Conservation (phyloP, 805 yeast genomes). For the Kuraishia ogatae region DNA sequence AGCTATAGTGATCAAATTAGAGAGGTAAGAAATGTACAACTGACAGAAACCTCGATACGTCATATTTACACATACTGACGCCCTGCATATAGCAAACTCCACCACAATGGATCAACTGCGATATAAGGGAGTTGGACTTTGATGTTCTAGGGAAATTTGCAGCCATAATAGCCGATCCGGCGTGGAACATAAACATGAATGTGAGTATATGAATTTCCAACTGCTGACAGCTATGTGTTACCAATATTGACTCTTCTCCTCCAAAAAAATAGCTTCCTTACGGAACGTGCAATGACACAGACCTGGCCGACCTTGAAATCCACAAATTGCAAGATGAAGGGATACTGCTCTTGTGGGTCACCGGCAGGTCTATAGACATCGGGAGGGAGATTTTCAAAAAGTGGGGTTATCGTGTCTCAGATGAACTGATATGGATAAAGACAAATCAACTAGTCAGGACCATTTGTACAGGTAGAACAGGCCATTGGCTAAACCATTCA, state of each 20-base stretch:
- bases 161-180: conserved; percentile 85
- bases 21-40: conserved; percentile 9
- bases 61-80: background rate
- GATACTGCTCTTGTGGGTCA: conserved; percentile 81
- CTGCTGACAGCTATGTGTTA: too few relatives aligned
- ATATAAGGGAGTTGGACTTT: conserved; percentile 68
- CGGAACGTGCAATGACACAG: conserved; percentile 72
- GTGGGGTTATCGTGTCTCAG: conserved; percentile 78
- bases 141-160: conserved; percentile 68
- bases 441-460: conserved; percentile 83
- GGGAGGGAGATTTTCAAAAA: conserved; percentile 68
- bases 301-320: conserved; percentile 58
- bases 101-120: conserved; percentile 85
- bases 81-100: conserved; percentile 16
- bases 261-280: conserved; percentile 35
- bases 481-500: conserved; percentile 95
- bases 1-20: conserved; percentile 19
- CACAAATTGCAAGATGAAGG: conserved; percentile 76
- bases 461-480: conserved; percentile 92
- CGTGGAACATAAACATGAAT: conserved; percentile 95
- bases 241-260: too few relatives aligned
- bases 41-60: too few relatives aligned
- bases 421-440: conserved; percentile 87
- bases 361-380: conserved; percentile 86
- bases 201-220: conserved; percentile 12